These are phyloP conservation scores for Hygrophorus pudorinus DNA, from an alignment of 768 basidiomycete species.

Conservation along the genomic window DNA sequence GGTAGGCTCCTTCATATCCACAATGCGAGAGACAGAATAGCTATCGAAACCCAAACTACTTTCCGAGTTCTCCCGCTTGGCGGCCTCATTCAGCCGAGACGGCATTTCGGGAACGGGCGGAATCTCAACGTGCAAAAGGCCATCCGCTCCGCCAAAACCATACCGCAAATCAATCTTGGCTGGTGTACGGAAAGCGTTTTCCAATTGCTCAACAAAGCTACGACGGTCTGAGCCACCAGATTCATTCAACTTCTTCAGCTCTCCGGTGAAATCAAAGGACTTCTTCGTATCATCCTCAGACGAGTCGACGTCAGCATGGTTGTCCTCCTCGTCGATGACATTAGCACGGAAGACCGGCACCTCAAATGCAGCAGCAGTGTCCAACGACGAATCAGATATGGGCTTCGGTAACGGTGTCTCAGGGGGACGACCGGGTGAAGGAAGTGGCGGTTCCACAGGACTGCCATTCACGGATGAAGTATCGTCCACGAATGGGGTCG, in stretches of 20 bases:
- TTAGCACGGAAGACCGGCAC: conserved; percentile 33
- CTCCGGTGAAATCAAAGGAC: conserved; percentile 80
- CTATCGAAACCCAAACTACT: conserved; percentile 11
- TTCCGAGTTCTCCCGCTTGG: conserved; percentile 1
- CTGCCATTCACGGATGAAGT: conserved; percentile 22
- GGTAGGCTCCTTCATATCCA: conserved; percentile 25
- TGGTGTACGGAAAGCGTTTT: conserved; percentile 71
- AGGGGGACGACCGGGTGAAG: conserved; percentile 36
- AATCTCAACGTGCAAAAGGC: conserved; percentile 26
- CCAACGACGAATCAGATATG: conserved; percentile 2
- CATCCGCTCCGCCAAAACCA: conserved; percentile 31
- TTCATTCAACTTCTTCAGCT: conserved; percentile 59
- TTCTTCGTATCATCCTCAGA: conserved; percentile 64
- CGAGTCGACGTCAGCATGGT: conserved; percentile 30
- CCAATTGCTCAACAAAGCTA: conserved; percentile 78
- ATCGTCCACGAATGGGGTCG: conserved; percentile 24
- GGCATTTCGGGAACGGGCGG: conserved; percentile 49
- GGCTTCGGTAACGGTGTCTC: conserved; percentile 26
- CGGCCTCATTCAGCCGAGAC: conserved; percentile 10
- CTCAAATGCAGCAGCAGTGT: conserved; percentile 14
- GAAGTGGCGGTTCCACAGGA: conserved; percentile 10
- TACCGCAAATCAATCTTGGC: conserved; percentile 53
- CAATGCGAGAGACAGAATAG: conserved; percentile 10
- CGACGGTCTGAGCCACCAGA: conserved; percentile 56
- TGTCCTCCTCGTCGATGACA: conserved; percentile 34